A percentile compares a stretch with the other conserved stretches of the same genome.
phyloP scores from a whole-genome alignment of 495 filamentous ascomycete genomes.

The Talaromyces wortmannii region DNA sequence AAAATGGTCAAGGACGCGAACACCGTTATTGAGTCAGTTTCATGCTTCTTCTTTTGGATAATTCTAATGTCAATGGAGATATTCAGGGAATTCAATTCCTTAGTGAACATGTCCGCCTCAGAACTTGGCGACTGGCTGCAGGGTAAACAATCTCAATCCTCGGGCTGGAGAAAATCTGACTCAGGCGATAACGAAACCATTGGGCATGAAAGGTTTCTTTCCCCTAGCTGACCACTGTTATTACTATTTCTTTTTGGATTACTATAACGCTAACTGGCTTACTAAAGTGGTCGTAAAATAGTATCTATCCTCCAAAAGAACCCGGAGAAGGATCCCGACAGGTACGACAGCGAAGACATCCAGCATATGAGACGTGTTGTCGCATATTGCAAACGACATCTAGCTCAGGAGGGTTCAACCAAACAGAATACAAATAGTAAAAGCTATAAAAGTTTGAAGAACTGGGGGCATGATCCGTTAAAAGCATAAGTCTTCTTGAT shows the following conservation, averaged over 20 bases:
- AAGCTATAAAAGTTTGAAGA: conserved; percentile 56
- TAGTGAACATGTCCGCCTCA: conserved; percentile 59
- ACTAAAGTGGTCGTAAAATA: conserved; percentile 51
- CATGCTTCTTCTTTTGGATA: conserved; percentile 9
- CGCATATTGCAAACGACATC: conserved; percentile 55
- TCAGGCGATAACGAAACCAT: conserved; percentile 52
- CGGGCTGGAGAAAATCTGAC: conserved; percentile 53
- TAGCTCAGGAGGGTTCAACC: conserved; percentile 56
- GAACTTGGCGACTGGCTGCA: conserved; percentile 59
- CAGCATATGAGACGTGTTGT: conserved; percentile 62
- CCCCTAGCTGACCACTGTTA: background rate
- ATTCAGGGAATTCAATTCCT: conserved; percentile 56
- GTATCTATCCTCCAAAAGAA: conserved; percentile 58
- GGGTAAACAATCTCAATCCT: conserved; percentile 41
- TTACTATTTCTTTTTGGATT: background rate
- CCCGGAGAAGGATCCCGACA: conserved; percentile 43
- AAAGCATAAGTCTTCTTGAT: conserved; percentile 21
- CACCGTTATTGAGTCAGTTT: conserved; percentile 47
- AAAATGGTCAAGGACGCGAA: conserved; percentile 53
- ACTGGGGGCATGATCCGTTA: conserved; percentile 60
- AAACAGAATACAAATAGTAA: conserved; percentile 49
- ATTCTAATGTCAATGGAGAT: conserved; percentile 13
- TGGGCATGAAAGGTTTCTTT: conserved; percentile 52
- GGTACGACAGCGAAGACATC: conserved; percentile 50
- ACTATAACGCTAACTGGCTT: background rate